These are phyloP conservation scores for Fusarium sp. DNA, from an alignment of 2,329 filamentous ascomycete genomes.

Conservation along the genomic window DNA sequence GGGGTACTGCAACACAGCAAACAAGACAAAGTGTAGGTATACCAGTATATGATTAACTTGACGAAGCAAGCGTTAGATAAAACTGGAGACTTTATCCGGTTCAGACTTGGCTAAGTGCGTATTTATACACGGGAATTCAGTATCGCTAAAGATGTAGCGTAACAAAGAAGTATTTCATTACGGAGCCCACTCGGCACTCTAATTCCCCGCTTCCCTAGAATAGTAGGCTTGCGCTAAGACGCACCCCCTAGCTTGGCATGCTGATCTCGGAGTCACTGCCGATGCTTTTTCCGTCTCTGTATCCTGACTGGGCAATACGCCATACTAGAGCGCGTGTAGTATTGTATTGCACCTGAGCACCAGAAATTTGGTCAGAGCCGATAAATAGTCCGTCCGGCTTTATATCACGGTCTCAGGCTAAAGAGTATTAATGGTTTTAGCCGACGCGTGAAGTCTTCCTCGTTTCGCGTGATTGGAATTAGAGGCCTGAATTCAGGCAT, in stretches of 20 bases:
- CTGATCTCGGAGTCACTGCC: background rate
- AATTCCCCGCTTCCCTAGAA: background rate
- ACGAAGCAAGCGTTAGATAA: too few relatives aligned
- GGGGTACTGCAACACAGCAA: too few relatives aligned
- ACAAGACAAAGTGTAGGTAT: too few relatives aligned
- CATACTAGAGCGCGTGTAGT: too few relatives aligned
- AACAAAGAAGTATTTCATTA: background rate
- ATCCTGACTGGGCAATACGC: too few relatives aligned
- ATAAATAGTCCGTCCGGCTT: too few relatives aligned
- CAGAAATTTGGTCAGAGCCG: too few relatives aligned
- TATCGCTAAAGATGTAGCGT: rapidly evolving
- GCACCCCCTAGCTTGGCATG: background rate
- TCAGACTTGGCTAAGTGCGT: background rate
- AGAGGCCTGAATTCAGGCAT: background rate
- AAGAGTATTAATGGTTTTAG: rapidly evolving
- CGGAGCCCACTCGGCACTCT: background rate
- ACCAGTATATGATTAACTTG: too few relatives aligned
- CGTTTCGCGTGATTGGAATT: too few relatives aligned
- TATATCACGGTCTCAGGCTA: too few relatives aligned
- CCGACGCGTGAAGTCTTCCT: rapidly evolving
- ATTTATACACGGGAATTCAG: background rate
- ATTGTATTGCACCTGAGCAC: too few relatives aligned
- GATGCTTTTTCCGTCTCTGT: background rate
- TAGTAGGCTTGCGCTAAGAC: background rate
- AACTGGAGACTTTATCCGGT: too few relatives aligned